Evolutionary conservation across 106 monocot species (phyloP).

Genomic region (Vanilla planifolia): DNA sequence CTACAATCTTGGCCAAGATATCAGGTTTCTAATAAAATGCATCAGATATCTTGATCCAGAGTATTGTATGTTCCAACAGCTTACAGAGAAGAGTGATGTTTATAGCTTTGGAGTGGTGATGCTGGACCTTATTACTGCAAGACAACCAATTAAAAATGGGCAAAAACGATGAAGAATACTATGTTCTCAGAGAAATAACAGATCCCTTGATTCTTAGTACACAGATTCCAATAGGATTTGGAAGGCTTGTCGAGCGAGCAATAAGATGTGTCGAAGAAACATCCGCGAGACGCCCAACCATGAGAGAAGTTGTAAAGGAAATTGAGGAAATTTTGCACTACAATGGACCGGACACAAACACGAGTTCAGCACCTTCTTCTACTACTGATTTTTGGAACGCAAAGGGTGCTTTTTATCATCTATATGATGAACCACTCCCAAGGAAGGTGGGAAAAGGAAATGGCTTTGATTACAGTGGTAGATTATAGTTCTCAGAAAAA

Average conservation of each 20-base stretch:
- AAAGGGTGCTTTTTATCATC: constrained; percentile 19
- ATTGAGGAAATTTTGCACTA: constrained; percentile 27
- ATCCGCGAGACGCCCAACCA: constrained; percentile 25
- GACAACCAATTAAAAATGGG: neutral
- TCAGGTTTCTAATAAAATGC: too few species aligned
- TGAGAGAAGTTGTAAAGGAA: constrained; percentile 36
- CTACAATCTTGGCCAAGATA: too few species aligned
- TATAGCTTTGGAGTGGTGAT: constrained; percentile 10
- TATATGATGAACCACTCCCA: constrained; percentile 20
- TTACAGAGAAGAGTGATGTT: constrained; percentile 10
- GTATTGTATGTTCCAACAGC: constrained; percentile 9
- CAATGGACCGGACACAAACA: constrained; percentile 22
- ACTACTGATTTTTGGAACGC: constrained; percentile 25
- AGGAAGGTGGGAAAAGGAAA: constrained; percentile 25
- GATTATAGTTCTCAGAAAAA: constrained; percentile 32
- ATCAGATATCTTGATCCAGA: constrained; percentile 10
- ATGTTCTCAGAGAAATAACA: constrained; percentile 15
- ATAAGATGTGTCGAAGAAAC: constrained; percentile 27
- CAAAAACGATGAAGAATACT: constrained; percentile 1
- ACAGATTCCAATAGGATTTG: constrained; percentile 11
- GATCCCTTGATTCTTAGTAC: constrained; percentile 12
- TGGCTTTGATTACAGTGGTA: constrained; percentile 61
- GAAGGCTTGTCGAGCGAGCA: constrained; percentile 16
- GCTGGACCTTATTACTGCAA: constrained; percentile 8
- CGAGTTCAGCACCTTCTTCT: constrained; percentile 33